Conservation (phyloP, 2,329 filamentous ascomycete species). For the Davidsoniella virescens region DNA sequence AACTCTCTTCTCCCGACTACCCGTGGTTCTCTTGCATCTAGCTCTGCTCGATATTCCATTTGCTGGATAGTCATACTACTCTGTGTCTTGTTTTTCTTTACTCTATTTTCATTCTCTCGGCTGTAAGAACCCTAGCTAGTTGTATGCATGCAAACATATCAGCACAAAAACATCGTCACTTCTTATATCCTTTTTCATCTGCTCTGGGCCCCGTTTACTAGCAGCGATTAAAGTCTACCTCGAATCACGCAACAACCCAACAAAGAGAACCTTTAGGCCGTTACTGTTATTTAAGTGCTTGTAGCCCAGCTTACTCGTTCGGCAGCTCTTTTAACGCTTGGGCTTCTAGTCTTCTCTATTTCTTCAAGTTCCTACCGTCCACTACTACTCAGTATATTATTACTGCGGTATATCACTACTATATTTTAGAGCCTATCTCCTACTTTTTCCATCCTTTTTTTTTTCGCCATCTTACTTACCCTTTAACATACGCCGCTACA, state of each 20-base stretch:
- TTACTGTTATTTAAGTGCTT: too few species aligned
- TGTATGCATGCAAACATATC: too few species aligned
- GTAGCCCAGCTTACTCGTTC: neutral
- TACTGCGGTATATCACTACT: too few species aligned
- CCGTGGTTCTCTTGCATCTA: too few species aligned
- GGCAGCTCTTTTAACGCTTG: neutral
- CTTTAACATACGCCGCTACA: neutral
- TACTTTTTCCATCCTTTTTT: neutral
- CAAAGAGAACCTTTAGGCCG: too few species aligned
- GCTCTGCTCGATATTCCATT: too few species aligned
- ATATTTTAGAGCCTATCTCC: too few species aligned
- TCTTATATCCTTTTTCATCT: constrained; percentile 5
- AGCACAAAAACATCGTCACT: neutral
- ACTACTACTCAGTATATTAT: neutral
- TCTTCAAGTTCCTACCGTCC: neutral
- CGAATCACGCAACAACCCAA: too few species aligned
- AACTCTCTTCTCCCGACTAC: too few species aligned
- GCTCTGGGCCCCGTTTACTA: neutral
- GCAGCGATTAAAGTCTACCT: too few species aligned
- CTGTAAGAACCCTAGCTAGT: neutral
- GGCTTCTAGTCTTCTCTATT: neutral
- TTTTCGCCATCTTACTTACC: neutral
- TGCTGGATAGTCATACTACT: too few species aligned
- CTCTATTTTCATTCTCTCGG: neutral
- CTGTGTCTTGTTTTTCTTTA: too few species aligned